Conservation (phyloP, 2,329 filamentous ascomycete species). For the Penicillium sp. region DNA sequence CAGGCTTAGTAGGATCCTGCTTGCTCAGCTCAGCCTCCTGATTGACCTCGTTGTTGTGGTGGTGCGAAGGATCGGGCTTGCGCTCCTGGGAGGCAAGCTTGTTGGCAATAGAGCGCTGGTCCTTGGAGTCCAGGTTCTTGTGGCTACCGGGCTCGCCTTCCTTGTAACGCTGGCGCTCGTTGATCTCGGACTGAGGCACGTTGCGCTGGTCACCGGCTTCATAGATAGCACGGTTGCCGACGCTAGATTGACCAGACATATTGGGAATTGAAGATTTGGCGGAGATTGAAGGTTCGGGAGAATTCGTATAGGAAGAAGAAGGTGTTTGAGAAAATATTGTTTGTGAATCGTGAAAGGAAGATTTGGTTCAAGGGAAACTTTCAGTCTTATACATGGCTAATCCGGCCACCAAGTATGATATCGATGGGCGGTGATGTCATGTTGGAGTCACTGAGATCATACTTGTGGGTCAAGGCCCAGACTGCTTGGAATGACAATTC, state of each 20-base stretch:
- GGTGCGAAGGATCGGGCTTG: constrained; percentile 27
- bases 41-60: constrained; percentile 29
- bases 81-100: constrained; percentile 39
- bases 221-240: constrained; percentile 67
- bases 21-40: constrained; percentile 40
- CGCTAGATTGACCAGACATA: constrained; percentile 58
- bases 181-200: constrained; percentile 52
- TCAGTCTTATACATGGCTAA: constrained; percentile 19
- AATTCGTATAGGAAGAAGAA: not conserved
- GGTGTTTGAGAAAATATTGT: not conserved
- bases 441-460: constrained; percentile 31
- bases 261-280: constrained; percentile 2
- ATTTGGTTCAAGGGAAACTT: not conserved
- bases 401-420: not conserved
- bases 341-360: not conserved
- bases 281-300: not conserved
- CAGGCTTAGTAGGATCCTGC: constrained; percentile 45
- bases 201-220: constrained; percentile 77
- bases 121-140: constrained; percentile 65
- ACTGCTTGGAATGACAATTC: constrained; percentile 8
- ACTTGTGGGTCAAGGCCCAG: constrained; percentile 19
- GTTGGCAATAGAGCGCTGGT: constrained; percentile 48
- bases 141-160: constrained; percentile 73
- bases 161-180: constrained; percentile 62
- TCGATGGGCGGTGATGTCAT: constrained; percentile 25